These are phyloP conservation scores for Fonsecaea pedrosoi DNA, from an alignment of 2,329 filamentous ascomycete species.

Conservation along the genomic window DNA sequence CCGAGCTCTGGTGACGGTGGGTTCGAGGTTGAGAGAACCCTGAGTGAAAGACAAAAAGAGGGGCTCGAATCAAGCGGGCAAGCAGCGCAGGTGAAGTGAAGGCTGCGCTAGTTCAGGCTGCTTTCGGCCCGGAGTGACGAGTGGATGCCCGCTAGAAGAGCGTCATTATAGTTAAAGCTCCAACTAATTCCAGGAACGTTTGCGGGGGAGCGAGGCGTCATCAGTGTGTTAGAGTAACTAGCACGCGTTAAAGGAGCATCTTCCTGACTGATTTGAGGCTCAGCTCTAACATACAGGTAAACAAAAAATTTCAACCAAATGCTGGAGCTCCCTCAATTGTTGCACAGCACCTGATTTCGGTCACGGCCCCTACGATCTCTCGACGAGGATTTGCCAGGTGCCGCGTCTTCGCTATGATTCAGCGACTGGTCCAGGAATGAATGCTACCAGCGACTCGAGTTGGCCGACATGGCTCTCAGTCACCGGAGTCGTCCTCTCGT, in stretches of 20 bases:
- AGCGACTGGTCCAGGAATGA: background rate
- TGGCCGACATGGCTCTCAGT: constrained; percentile 34
- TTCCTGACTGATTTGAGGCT: background rate
- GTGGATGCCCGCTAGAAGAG: constrained; percentile 4
- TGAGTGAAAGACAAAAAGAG: background rate
- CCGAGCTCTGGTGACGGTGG: constrained; percentile 21
- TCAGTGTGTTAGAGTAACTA: constrained; percentile 1
- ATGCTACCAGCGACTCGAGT: constrained; percentile 20
- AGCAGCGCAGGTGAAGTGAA: background rate
- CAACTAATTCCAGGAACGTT: constrained; percentile 16
- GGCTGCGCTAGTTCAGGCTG: constrained; percentile 1
- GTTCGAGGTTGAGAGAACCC: constrained; percentile 10
- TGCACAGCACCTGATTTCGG: constrained; percentile 8
- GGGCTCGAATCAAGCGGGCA: constrained; percentile 2
- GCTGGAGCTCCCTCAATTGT: constrained; percentile 8
- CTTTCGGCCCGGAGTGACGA: background rate
- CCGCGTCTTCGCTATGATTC: constrained; percentile 18
- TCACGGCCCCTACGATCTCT: background rate
- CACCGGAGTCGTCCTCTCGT: constrained; percentile 29
- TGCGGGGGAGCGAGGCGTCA: constrained; percentile 17
- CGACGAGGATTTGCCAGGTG: constrained; percentile 2
- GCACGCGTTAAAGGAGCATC: background rate
- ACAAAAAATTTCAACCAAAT: background rate
- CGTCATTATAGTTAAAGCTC: constrained; percentile 5
- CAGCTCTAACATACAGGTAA: background rate